Evolutionary conservation across 2,329 filamentous ascomycete species (phyloP), one percentile per base, ranked within the genome.

Genomic region (Aspergillus piperis): DNA sequence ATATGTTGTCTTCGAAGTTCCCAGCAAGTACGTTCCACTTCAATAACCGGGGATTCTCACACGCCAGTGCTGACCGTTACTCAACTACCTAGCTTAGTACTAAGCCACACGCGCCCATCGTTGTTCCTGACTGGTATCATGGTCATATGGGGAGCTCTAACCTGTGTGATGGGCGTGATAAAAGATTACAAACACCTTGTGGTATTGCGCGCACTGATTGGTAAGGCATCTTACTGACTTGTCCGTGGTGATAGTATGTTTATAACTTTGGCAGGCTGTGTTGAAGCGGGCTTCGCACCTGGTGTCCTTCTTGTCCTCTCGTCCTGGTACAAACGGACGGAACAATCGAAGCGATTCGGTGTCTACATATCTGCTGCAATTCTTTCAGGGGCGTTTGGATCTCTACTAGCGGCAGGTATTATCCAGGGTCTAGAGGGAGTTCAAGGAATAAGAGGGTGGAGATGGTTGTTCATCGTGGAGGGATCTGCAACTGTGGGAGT

Each of bases 351-450:
- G 54, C 80, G 85, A 2, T 84, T 85, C 48, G 83, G 79, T 7
- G 71, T 87, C 1, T 87, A 85, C 64, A 83, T 86, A 62, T 83
- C 84, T n/a, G 83, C 82, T 1, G 83, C 83, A 0, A 81, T 86
- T 2, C 75, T 84, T 2, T 83, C 78, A 0, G 82, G 82, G n/a
- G 83, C 82, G 2, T 85, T 85, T 61, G 81, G 81, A 1, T 81
- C 81, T 3, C 68, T 84, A 1, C 69, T 84, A 6, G 82, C 81
- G 30, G 82, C 81, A 2, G 81, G 78, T 4, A 80, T 84, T 17
- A 77, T 80, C 3, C 76, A 79, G 8, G 75, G 78, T 8, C 73
- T 84, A 60, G 80, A 83, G 11, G 78, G 77, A 0, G 71, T 69
- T 1, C 75, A 74, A 27, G 81, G 82, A 0, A 70, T 84, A 1